These are phyloP conservation scores for Syzygium malaccense DNA, from an alignment of 441 rosid species.

Conservation along the genomic window DNA sequence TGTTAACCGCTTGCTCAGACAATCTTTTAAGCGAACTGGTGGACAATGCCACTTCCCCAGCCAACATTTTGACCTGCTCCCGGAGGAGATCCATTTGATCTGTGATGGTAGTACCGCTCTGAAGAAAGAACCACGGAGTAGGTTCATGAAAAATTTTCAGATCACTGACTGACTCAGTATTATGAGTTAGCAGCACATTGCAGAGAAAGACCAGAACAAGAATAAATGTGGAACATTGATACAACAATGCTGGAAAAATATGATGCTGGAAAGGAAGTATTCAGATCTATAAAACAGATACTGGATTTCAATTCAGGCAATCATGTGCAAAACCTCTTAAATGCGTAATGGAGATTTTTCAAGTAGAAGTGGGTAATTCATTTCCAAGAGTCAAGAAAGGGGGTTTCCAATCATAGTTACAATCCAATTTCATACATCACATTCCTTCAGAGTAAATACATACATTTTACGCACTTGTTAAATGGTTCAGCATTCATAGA, in stretches of 20 bases:
- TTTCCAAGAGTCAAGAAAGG: neutral
- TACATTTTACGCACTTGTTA: neutral
- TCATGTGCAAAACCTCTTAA: neutral
- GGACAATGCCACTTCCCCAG: constrained; percentile 87
- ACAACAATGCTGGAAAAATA: neutral
- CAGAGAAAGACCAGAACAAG: neutral
- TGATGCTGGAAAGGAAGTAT: neutral
- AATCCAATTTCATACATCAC: neutral
- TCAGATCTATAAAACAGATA: neutral
- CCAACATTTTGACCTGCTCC: constrained; percentile 88
- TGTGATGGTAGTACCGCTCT: constrained; percentile 62
- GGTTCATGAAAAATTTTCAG: neutral
- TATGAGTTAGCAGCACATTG: constrained; percentile 10
- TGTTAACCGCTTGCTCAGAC: constrained; percentile 53
- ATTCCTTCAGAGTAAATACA: neutral
- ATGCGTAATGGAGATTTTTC: neutral
- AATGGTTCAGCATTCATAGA: neutral
- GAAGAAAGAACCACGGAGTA: constrained; percentile 1
- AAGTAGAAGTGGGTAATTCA: neutral
- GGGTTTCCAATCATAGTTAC: neutral
- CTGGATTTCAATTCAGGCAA: neutral
- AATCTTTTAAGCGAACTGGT: constrained; percentile 77
- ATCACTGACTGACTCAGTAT: constrained; percentile 4
- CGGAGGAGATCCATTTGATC: constrained; percentile 97
- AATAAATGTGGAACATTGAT: neutral